Evolutionary conservation across 2,329 filamentous ascomycete genomes (phyloP), one percentile per base, ranked within the genome.

Genomic region (Beauveria bassiana): DNA sequence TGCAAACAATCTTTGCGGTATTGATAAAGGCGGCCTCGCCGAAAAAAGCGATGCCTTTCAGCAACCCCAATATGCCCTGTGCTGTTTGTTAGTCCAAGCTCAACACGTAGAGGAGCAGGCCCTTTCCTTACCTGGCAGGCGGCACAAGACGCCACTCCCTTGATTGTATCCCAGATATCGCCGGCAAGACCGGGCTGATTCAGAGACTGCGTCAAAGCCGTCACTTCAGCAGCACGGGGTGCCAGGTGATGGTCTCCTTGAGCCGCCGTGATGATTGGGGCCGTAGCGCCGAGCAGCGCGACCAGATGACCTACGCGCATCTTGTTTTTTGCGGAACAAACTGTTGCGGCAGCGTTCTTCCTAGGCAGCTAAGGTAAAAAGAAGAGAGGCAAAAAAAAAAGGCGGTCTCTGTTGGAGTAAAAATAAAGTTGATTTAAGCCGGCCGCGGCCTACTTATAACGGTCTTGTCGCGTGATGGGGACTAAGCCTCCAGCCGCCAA

Each of bases 31-130:
- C 67, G 14, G 68, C 62, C 43, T 81, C 76, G 3, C 80, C 78
- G 3, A 79, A 64, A 22, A 66, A 66, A 9, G 79, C 75, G 26
- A 80, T 66, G 2, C 73, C 72, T 64, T 81, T 79, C 24, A 82
- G 73, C 8, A 75, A 66, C 20, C 71, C 66, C 7, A 70, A 26
- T 38, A 69, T 62, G n/a, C 51, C 61, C 66, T 70, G n/a, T 24
- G 9, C 6, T 18, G 16, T 38, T 26, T 38, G 54, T 57, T 22
- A 57, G 28, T 26, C 5, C 26, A 38, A 2, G 22, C 6, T 6
- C 14, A 7, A 7, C 20, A 20, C 1, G 26, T 22, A 10, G 5
- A 45, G 8, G 38, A 34, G 12, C 50, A 40, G 46, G 16, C 26
- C 20, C 8, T 52, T 62, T 50, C 8, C 50, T 62, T 45, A 72